Evolutionary conservation across 371 early-diverging fungal genomes (phyloP).

Genomic region (Funneliformis caledonium): DNA sequence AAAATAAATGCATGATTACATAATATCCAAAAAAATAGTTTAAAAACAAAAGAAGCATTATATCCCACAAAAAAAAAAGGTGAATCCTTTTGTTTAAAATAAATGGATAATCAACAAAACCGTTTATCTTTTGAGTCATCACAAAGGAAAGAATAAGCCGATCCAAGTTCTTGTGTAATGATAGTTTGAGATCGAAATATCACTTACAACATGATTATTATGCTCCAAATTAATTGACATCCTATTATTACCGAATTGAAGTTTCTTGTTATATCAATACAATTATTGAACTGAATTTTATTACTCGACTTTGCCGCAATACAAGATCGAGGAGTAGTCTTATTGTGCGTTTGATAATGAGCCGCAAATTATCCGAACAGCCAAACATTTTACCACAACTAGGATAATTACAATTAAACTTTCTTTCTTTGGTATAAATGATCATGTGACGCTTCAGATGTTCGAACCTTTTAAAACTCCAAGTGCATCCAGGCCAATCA

Average conservation of each 20-base stretch:
- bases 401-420: conserved; percentile 77
- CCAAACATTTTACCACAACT: conserved; percentile 88
- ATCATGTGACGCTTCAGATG: conserved; percentile 87
- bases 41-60: no score
- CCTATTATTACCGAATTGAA: neutral
- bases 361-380: conserved; percentile 77
- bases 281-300: neutral
- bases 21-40: no score
- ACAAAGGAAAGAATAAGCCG: neutral
- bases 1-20: no score
- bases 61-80: no score
- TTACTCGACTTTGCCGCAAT: neutral
- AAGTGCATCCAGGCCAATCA: conserved; percentile 52
- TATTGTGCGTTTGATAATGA: conserved; percentile 56
- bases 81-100: no score
- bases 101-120: no score
- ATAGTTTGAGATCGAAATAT: neutral
- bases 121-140: neutral
- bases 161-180: neutral
- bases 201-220: neutral
- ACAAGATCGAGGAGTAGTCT: neutral
- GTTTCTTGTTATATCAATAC: neutral
- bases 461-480: conserved; percentile 73
- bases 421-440: conserved; percentile 90
- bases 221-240: neutral